Evolutionary conservation across 2,329 filamentous ascomycete species (phyloP).

Genomic region (Apiospora arundinis): DNA sequence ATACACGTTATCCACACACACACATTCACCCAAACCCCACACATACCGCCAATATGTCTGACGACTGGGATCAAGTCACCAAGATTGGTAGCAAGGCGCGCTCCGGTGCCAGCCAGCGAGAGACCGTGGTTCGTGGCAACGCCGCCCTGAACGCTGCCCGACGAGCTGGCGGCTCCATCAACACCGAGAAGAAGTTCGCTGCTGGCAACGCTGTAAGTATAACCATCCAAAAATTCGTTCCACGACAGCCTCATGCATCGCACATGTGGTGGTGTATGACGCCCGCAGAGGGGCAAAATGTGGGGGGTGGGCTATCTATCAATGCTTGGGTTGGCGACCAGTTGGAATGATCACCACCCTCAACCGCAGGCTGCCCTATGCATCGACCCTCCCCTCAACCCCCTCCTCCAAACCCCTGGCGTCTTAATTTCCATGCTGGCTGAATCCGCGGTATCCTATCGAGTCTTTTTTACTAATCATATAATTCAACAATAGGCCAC

Average conservation of each 20-base stretch:
- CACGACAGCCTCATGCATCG: constrained; percentile 4
- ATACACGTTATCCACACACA: not conserved
- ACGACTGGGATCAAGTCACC: constrained; percentile 87
- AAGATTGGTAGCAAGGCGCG: constrained; percentile 91
- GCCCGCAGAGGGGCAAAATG: constrained; percentile 15
- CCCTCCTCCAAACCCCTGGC: not conserved
- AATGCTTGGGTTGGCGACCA: not conserved
- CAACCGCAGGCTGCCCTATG: not conserved
- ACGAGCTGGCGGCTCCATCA: constrained; percentile 76
- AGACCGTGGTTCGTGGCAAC: constrained; percentile 89
- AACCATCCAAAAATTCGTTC: constrained; percentile 3
- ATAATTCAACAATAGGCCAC: constrained; percentile 46
- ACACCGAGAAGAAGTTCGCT: constrained; percentile 90
- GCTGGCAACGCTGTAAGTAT: constrained; percentile 78
- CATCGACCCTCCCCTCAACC: not conserved
- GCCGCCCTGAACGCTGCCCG: constrained; percentile 86
- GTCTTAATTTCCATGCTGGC: not conserved
- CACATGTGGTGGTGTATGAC: constrained; percentile 7
- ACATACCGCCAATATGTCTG: constrained; percentile 62
- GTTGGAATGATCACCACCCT: not conserved
- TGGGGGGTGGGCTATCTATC: constrained; percentile 15
- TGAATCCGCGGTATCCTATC: not conserved
- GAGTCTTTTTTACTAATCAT: not conserved
- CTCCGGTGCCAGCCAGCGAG: constrained; percentile 72
- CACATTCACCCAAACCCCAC: constrained; percentile 27